Evolutionary conservation across 345 rosid genomes (phyloP), one percentile per base, ranked within the genome.

Genomic region (Gossypium arboreum): DNA sequence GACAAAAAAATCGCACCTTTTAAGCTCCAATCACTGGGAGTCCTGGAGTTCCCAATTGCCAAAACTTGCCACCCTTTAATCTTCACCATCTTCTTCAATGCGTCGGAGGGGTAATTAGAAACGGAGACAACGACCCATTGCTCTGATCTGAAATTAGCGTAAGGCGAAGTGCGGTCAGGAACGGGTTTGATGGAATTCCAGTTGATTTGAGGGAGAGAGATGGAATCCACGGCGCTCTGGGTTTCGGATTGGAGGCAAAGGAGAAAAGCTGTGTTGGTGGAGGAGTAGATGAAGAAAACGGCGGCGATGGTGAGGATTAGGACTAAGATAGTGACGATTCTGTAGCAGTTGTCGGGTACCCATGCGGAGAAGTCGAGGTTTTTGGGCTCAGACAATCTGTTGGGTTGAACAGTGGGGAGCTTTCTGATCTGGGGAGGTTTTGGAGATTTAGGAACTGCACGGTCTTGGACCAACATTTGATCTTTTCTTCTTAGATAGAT

Each of bases 11-110:
- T 90, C 1, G 91, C 84, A 76, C 99, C 97, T 85, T 95, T 95
- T 29, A 96, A 87, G 65, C 57, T 84, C 99, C 99, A 96, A 79
- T 93, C 97, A 15, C 72, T 78, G 0, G 98, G 99, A 1, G 97
- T 96, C 80, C 68, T 74, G 0, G 99, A 93, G 83, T 91, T 90
- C 75, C 97, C 99, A 17, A 96, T 80, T 2, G 97, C 97, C 25
- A 96, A 83, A 61, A 93, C 87, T 74, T 96, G 99, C 99, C 99
- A 96, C 27, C 99, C 97, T 63, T 83, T 89, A 81, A 96, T 86
- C 83, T 81, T 90, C 61, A 89, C 89, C 57, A 92, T 72, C 34
- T 78, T 84, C 58, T 79, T 84, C 45, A 96, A 83, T 77, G 90
- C 82, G 72, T 92, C 92, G 1, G 92, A 80, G 2, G 99, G 98